Conservation (phyloP, 495 filamentous ascomycete genomes). For the Annulohypoxylon stygium region DNA sequence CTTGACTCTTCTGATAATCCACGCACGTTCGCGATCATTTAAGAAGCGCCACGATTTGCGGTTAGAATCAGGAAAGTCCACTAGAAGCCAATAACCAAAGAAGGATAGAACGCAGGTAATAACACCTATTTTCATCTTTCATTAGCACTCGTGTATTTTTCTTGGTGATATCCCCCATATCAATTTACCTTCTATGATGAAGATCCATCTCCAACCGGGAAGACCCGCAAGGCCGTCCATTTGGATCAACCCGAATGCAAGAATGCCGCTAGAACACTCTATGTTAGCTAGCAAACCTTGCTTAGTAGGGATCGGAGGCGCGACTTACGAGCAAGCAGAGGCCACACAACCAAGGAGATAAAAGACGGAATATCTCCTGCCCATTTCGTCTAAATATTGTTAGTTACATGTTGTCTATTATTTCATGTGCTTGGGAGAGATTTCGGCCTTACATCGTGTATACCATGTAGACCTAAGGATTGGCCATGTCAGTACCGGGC, state of each 20-base stretch:
- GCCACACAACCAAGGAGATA: constrained; percentile 73
- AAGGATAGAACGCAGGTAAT: constrained; percentile 60
- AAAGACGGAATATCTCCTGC: constrained; percentile 70
- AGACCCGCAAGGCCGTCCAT: constrained; percentile 62
- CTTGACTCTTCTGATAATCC: constrained; percentile 67
- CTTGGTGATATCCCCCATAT: neutral
- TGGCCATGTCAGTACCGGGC: constrained; percentile 8
- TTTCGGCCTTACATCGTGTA: constrained; percentile 58
- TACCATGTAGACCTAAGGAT: constrained; percentile 66
- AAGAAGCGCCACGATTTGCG: constrained; percentile 68
- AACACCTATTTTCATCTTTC: constrained; percentile 22
- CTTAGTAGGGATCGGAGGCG: too few relatives aligned
- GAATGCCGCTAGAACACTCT: constrained; percentile 69
- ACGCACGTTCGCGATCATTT: constrained; percentile 61
- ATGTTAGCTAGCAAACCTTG: constrained; percentile 62
- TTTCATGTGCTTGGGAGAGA: neutral
- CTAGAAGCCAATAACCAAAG: constrained; percentile 65
- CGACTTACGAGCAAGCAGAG: constrained; percentile 60
- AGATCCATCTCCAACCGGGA: constrained; percentile 72
- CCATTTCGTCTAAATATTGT: constrained; percentile 61
- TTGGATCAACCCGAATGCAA: constrained; percentile 72
- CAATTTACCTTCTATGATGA: constrained; percentile 66
- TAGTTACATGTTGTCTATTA: neutral
- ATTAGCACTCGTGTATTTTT: constrained; percentile 1
- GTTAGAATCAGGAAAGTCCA: constrained; percentile 70